Evolutionary conservation across 352 stramenopile species (phyloP).

Genomic region (Pythium sukuiense): DNA sequence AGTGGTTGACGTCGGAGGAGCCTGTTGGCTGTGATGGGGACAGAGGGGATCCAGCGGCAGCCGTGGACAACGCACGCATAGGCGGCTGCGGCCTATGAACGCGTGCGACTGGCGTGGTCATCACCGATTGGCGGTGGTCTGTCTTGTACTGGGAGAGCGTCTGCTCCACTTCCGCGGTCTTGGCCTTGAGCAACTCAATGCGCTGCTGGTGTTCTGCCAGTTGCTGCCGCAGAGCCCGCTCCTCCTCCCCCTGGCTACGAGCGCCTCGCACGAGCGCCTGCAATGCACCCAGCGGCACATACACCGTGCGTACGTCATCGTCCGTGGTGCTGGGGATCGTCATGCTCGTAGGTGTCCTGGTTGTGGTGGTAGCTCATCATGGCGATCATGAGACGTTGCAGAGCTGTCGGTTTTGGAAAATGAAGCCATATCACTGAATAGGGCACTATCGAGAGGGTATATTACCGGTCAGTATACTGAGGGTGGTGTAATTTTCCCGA

Average conservation of each 20-base stretch:
- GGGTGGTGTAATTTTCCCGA: background rate
- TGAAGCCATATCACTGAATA: background rate
- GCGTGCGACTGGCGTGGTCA: conserved; percentile 10
- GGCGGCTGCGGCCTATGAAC: background rate
- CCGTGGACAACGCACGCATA: background rate
- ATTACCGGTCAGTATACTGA: background rate
- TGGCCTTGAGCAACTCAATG: conserved; percentile 37
- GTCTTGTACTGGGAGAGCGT: conserved; percentile 47
- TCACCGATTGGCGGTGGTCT: conserved; percentile 45
- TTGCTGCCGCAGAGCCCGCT: conserved; percentile 33
- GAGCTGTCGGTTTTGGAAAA: background rate
- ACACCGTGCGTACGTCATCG: conserved; percentile 27
- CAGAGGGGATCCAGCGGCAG: background rate
- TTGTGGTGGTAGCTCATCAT: background rate
- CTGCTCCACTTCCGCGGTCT: conserved; percentile 43
- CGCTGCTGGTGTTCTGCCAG: conserved; percentile 42
- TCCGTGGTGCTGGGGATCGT: background rate
- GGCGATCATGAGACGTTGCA: background rate
- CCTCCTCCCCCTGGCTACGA: conserved; percentile 39
- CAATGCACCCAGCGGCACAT: conserved; percentile 46
- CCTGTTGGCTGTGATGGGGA: background rate
- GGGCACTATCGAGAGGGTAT: no score
- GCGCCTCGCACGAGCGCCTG: conserved; percentile 38
- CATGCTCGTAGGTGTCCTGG: background rate
- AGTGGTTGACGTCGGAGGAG: conserved; percentile 8